Base-by-base conservation (phyloP, 768 basidiomycete genomes). In the Suillus subaureus region DNA sequence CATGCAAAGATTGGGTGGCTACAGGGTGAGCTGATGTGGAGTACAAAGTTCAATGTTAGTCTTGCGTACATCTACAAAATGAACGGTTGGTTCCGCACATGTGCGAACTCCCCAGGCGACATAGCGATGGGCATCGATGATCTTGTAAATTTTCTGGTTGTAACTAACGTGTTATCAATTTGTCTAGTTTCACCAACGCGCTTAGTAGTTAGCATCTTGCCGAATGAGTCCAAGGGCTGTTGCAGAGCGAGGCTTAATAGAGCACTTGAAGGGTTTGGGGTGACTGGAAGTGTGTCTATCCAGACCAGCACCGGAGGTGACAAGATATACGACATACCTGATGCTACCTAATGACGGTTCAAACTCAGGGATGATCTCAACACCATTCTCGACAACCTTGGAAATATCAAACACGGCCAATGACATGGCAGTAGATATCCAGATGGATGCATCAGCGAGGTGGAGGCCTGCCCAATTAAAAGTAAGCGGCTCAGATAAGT, bases 371-470 rank as follows among this genome's bases (percentile, higher is more conserved):
- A 78, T 76, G 37, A 83, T 75, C 28, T 78, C 78, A 3, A 75
- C 68, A 4, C 79, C 81, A 21, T 80, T 26, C 26, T 51, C 49
- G 13, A 51, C 23, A 7, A 51, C 15, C 12, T 51, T 51, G 49
- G 26, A 51, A 28, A 85, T 77, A 18, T 82, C 69, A 62, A 84
- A 83, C 13, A 79, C 77, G 2, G 82, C 79, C 16, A 85, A 76
- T 8, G 79, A 78, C 61, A 67, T 77, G 0, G 77, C 74, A 1
- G 83, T 67, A 37, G 73, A 70, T 2, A 79, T 70, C 73, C 78
- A 84, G 3, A 84, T 64, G 1, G 80, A 81, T 0, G 77, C 72
- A 57, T 85, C 82, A 0, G 83, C 83, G 42, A 84, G 78, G 65
- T 84, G 83, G 54, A 80, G 68, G 6, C 87, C 87, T 86, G 63